phyloP scores from a whole-genome alignment of 768 basidiomycete genomes.

The Tylopilus felleus region DNA sequence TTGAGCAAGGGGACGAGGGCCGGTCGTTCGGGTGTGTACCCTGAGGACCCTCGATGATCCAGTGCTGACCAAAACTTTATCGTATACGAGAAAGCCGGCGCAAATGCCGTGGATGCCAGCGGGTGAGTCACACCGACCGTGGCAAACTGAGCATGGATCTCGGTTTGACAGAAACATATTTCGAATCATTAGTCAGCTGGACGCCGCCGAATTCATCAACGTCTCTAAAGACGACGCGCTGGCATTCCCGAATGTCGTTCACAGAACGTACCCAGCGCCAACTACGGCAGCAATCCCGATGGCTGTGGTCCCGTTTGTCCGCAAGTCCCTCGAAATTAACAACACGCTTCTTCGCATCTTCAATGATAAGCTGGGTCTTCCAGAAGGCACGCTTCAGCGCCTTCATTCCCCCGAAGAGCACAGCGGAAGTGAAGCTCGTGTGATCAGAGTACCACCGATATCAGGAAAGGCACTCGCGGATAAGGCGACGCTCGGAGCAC shows the following conservation, averaged over 20 bases:
- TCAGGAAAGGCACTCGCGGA: conserved; percentile 26
- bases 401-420: conserved; percentile 44
- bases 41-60: too few species aligned
- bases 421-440: conserved; percentile 57
- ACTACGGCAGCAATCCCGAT: conserved; percentile 49
- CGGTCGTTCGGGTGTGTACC: conserved; percentile 37
- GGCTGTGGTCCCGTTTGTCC: conserved; percentile 52
- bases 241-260: conserved; percentile 50
- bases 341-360: conserved; percentile 51
- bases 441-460: conserved; percentile 48
- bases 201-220: conserved; percentile 63
- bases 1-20: conserved; percentile 41
- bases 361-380: conserved; percentile 53
- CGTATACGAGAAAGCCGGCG: conserved; percentile 61
- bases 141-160: background rate
- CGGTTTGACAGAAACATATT: background rate
- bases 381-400: conserved; percentile 41
- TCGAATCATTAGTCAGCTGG: conserved; percentile 25
- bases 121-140: conserved; percentile 35
- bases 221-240: conserved; percentile 67
- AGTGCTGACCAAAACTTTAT: background rate
- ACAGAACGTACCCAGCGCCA: conserved; percentile 55
- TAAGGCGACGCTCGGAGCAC: conserved; percentile 53
- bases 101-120: conserved; percentile 57
- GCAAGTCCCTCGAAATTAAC: conserved; percentile 56